Percentiles rank a stretch among this genome's conserved stretches.
phyloP scores from a whole-genome alignment of 163 green algal species.

The Trebouxiophyceae sp. region DNA sequence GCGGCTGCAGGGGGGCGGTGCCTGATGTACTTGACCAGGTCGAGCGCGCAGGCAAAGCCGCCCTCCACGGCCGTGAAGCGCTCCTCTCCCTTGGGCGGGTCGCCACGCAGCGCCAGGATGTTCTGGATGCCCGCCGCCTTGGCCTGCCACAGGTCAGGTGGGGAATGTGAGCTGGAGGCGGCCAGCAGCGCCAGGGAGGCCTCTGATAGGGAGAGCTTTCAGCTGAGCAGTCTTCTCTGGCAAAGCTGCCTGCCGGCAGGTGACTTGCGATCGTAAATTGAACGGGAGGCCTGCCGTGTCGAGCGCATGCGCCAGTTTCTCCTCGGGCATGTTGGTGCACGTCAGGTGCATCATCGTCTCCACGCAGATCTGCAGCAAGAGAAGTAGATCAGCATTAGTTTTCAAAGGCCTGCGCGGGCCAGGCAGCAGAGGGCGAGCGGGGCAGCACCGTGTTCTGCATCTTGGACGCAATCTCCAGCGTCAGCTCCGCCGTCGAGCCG shows the following conservation, averaged over 20 bases:
- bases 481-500: slow-evolving; percentile 90
- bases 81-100: slow-evolving; percentile 93
- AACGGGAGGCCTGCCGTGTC: slow-evolving; percentile 55
- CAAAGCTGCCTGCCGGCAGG: too few relatives aligned
- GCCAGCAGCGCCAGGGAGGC: too few relatives aligned
- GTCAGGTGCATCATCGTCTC: slow-evolving; percentile 99
- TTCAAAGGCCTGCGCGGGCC: too few relatives aligned
- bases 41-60: slow-evolving; percentile 87
- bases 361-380: slow-evolving; percentile 80
- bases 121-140: slow-evolving; percentile 86
- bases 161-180: too few relatives aligned
- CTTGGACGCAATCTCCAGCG: slow-evolving; percentile 83
- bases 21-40: slow-evolving; percentile 91
- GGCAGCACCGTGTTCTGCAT: slow-evolving; percentile 89
- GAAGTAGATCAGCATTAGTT: too few relatives aligned
- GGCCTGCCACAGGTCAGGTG: slow-evolving; percentile 39
- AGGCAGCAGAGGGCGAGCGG: not conserved
- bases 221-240: too few relatives aligned
- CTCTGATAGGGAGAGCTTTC: too few relatives aligned
- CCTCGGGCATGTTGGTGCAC: slow-evolving; percentile 96
- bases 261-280: too few relatives aligned
- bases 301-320: slow-evolving; percentile 78
- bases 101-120: slow-evolving; percentile 90
- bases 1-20: not conserved
- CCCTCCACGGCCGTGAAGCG: slow-evolving; percentile 80